Conservation (phyloP, 768 basidiomycete genomes). For the Kwoniella shandongensis region DNA sequence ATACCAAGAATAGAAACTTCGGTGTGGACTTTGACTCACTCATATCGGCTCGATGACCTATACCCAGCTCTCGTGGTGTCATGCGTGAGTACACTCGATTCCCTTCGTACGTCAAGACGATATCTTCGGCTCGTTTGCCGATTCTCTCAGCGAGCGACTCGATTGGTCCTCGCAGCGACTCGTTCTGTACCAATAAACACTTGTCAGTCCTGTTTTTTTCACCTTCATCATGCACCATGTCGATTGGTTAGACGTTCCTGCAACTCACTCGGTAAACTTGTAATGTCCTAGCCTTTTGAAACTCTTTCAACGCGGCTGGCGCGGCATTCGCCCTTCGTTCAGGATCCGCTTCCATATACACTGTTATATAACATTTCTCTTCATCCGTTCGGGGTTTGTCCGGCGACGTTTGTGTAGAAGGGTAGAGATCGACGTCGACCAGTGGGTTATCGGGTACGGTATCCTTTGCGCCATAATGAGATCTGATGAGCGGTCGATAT, state of each 20-base stretch:
- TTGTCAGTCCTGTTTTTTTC: neutral
- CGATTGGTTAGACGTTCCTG: neutral
- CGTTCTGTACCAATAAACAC: neutral
- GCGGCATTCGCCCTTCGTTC: conserved; percentile 13
- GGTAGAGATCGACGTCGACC: neutral
- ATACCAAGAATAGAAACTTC: too few relatives aligned
- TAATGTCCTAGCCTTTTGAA: conserved; percentile 17
- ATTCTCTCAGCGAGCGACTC: conserved; percentile 22
- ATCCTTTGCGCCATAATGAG: neutral
- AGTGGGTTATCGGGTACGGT: neutral
- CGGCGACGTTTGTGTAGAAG: neutral
- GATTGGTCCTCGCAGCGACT: conserved; percentile 18
- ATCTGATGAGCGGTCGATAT: too few relatives aligned
- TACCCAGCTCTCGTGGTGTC: conserved; percentile 13
- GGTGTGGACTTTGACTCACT: too few relatives aligned
- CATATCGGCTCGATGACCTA: conserved; percentile 14
- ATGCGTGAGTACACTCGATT: conserved; percentile 13
- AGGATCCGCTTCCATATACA: conserved; percentile 15
- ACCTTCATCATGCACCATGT: conserved; percentile 1
- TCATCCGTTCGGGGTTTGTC: conserved; percentile 1
- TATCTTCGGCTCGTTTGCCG: conserved; percentile 21
- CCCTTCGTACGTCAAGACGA: conserved; percentile 28
- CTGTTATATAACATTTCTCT: conserved; percentile 9
- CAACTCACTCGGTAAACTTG: conserved; percentile 10
- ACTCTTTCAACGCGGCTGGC: conserved; percentile 15